These are phyloP conservation scores for Geranium rotundifolium DNA, from an alignment of 345 rosid genomes.

Conservation along the genomic window DNA sequence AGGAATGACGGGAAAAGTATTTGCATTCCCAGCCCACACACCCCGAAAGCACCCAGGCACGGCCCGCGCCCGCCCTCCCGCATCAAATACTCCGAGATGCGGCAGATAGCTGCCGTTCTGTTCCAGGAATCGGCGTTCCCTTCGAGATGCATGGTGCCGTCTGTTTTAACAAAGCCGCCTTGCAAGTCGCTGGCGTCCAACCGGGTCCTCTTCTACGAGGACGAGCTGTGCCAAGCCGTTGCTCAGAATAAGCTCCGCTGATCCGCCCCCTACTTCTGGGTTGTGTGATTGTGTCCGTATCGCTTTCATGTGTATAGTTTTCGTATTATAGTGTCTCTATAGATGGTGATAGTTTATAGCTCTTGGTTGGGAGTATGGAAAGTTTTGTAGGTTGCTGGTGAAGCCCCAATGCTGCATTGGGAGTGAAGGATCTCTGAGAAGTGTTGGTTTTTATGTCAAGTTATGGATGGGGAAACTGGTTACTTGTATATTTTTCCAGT, in stretches of 20 bases:
- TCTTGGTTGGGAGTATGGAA: slow-evolving; percentile 26
- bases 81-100: slow-evolving; percentile 56
- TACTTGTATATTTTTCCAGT: slow-evolving; percentile 27
- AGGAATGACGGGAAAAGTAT: slow-evolving; percentile 47
- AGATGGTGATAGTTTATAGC: slow-evolving; percentile 26
- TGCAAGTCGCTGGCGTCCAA: slow-evolving; percentile 66
- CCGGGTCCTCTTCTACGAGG: slow-evolving; percentile 82
- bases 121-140: slow-evolving; percentile 76
- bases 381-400: slow-evolving; percentile 51
- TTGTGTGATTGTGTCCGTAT: slow-evolving; percentile 3
- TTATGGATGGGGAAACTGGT: slow-evolving; percentile 8
- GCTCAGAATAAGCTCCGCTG: slow-evolving; percentile 80
- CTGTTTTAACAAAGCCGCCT: slow-evolving; percentile 62
- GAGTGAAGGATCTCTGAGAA: slow-evolving; percentile 14
- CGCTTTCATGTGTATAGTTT: slow-evolving; percentile 36
- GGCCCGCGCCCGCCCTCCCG: slow-evolving; percentile 85
- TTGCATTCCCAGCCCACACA: slow-evolving; percentile 45
- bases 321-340: slow-evolving; percentile 14
- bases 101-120: slow-evolving; percentile 81
- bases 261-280: slow-evolving; percentile 7
- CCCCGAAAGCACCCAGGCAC: slow-evolving; percentile 89
- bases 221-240: slow-evolving; percentile 91
- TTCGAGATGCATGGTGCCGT: slow-evolving; percentile 65
- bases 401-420: slow-evolving; percentile 21
- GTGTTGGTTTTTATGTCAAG: slow-evolving; percentile 19